Conservation (phyloP, 495 filamentous ascomycete genomes). For the Aspergillus panamensis region DNA sequence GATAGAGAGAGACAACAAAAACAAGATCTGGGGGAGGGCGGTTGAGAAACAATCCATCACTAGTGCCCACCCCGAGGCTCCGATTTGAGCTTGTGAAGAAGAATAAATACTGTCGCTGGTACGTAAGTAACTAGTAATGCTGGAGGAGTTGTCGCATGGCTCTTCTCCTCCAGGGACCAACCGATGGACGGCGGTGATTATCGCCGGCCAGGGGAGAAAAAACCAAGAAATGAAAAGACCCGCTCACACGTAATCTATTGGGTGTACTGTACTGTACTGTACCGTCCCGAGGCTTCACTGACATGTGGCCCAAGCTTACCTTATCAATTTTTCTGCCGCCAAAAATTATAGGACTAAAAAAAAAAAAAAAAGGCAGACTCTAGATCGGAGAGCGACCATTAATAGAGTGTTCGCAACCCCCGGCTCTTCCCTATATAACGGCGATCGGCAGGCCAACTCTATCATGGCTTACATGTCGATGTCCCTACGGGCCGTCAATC, state of each 20-base stretch:
- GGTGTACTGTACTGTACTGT: constrained; percentile 27
- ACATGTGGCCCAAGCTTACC: constrained; percentile 26
- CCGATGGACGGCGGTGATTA: constrained; percentile 11
- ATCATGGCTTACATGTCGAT: constrained; percentile 24
- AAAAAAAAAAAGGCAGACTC: constrained; percentile 5
- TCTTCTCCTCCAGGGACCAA: constrained; percentile 5
- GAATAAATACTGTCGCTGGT: neutral
- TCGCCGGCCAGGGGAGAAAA: constrained; percentile 12
- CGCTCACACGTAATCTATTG: constrained; percentile 3
- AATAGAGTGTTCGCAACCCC: neutral
- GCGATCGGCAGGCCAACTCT: neutral
- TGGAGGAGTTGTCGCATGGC: constrained; percentile 6
- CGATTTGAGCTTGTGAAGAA: constrained; percentile 4
- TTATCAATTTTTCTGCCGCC: neutral
- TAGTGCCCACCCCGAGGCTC: constrained; percentile 21
- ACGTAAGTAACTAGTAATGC: neutral
- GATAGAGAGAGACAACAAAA: constrained; percentile 12
- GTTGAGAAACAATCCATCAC: constrained; percentile 18
- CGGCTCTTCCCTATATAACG: neutral
- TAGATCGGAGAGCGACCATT: neutral
- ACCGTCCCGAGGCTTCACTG: constrained; percentile 33
- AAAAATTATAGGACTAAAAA: constrained; percentile 5
- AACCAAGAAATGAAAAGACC: constrained; percentile 3
- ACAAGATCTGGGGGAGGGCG: constrained; percentile 21
- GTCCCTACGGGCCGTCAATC: constrained; percentile 60